Conservation (phyloP, 2,329 filamentous ascomycete genomes). For the Sporothrix pallida region DNA sequence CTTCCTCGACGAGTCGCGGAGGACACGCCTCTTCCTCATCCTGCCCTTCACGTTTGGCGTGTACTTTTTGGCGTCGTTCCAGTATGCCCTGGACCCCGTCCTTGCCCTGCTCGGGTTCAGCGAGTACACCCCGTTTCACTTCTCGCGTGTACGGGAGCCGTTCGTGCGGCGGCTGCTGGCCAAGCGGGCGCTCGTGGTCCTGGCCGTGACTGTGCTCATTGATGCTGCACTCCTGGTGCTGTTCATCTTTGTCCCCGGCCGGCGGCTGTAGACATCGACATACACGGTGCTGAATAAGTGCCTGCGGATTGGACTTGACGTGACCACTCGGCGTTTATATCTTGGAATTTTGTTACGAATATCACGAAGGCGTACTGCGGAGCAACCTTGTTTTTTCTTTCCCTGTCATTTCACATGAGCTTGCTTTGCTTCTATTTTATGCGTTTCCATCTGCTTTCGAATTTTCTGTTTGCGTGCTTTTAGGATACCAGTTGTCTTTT, state of each 20-base stretch:
- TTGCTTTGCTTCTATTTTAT: conserved; percentile 18
- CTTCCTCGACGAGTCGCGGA: conserved; percentile 78
- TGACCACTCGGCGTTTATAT: conserved; percentile 2
- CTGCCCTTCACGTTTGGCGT: conserved; percentile 90
- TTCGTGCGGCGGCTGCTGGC: conserved; percentile 86
- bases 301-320: neutral
- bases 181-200: conserved; percentile 81
- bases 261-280: conserved; percentile 63
- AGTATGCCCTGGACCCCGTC: conserved; percentile 92
- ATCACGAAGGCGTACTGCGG: conserved; percentile 26
- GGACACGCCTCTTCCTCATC: conserved; percentile 77
- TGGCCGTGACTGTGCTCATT: conserved; percentile 75
- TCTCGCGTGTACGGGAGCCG: conserved; percentile 84
- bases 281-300: neutral
- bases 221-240: conserved; percentile 84
- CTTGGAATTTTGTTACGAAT: conserved; percentile 21
- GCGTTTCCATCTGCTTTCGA: conserved; percentile 21
- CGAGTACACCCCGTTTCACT: conserved; percentile 96
- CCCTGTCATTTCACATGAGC: neutral
- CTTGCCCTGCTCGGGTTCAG: conserved; percentile 88
- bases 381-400: neutral
- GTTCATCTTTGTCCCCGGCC: conserved; percentile 95
- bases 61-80: conserved; percentile 87
- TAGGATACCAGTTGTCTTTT: conserved; percentile 36
- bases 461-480: conserved; percentile 28